Base-by-base conservation (phyloP, 2,329 filamentous ascomycete species). In the Stemphylium lycopersici region DNA sequence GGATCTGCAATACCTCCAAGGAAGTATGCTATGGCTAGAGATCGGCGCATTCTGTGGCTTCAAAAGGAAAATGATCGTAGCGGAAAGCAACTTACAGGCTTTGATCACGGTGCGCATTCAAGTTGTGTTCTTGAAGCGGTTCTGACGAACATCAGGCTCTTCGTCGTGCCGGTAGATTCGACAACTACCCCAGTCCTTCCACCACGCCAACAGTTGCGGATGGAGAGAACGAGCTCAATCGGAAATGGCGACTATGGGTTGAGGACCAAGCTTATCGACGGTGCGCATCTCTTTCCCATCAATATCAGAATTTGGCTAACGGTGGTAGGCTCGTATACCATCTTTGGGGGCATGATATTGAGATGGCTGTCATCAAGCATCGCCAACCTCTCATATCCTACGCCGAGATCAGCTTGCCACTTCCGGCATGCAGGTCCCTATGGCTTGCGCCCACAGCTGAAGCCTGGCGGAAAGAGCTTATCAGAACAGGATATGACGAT, bases 221-320 rank as follows among this genome's bases (percentile, higher is more conserved):
- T 18, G 47, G 16, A 73, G 77, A 3, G 1, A 76, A 84, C 16
- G 73, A 76, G 4, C 73, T 90, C 0, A 80, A 88, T 53, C 73
- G 78, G 10, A 89, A 89, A 62, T 90, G 87, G 88, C 79, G 74
- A 52, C 71, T 72, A 16, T 90, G 87, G 87, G 79, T 83, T 16
- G 80, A 84, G 47, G 76, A 81, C 46, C 87, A 90, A 66, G 85
- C 84, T 4, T 88, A 85, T 76, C 22, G 22, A 24, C 22, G 22
- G 22, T 24, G 6, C 22, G 22, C 4, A 24, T 24, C 6, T 24
- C 22, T 24, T 24, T 24, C 6, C 6, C 22, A 24, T 6, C 2
- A 24, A 24, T 24, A 6, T 24, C 22, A 24, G 22, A 6, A 24
- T 6, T 24, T 7, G 6, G 6, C 22, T 24, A 6, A 24, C 22